Percentiles rank a stretch among this genome's conserved stretches.
These are phyloP conservation scores for Picochlorum sp. DNA, from an alignment of 139 green algal genomes.

Conservation along the genomic window DNA sequence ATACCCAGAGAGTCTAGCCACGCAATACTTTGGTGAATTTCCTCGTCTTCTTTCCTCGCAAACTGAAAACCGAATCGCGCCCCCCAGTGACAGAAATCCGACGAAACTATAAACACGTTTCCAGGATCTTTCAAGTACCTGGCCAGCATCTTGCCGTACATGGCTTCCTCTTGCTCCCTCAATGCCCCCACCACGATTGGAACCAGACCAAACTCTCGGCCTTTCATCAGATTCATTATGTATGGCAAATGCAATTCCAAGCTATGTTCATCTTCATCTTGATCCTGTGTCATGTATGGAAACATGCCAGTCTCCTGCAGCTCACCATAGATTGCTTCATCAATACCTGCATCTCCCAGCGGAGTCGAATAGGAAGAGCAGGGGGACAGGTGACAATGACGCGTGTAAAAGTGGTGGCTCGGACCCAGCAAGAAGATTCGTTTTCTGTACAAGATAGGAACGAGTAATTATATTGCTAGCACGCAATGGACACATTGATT, in stretches of 20 bases:
- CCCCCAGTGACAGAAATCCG: constrained; percentile 97
- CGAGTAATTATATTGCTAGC: no score
- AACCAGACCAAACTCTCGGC: constrained; percentile 57
- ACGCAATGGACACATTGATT: no score
- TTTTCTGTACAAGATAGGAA: constrained; percentile 31
- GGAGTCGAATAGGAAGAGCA: constrained; percentile 63
- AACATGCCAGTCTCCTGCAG: constrained; percentile 69
- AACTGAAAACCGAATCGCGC: constrained; percentile 69
- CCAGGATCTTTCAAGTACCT: constrained; percentile 67
- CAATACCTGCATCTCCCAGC: constrained; percentile 68
- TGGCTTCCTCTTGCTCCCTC: constrained; percentile 45
- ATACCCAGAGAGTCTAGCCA: constrained; percentile 80
- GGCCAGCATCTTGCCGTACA: constrained; percentile 70
- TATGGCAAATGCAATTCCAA: constrained; percentile 93
- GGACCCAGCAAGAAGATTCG: constrained; percentile 83
- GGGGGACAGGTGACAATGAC: constrained; percentile 59
- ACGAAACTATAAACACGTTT: constrained; percentile 87
- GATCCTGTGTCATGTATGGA: constrained; percentile 50
- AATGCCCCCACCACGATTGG: constrained; percentile 92
- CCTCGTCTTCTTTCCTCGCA: constrained; percentile 25
- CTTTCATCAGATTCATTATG: constrained; percentile 52
- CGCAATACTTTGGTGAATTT: constrained; percentile 78
- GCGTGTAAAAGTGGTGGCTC: constrained; percentile 76
- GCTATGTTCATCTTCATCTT: constrained; percentile 91
- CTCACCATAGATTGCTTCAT: constrained; percentile 58